Evolutionary conservation across 2,329 filamentous ascomycete species (phyloP).

Genomic region (Penicillium sp.): DNA sequence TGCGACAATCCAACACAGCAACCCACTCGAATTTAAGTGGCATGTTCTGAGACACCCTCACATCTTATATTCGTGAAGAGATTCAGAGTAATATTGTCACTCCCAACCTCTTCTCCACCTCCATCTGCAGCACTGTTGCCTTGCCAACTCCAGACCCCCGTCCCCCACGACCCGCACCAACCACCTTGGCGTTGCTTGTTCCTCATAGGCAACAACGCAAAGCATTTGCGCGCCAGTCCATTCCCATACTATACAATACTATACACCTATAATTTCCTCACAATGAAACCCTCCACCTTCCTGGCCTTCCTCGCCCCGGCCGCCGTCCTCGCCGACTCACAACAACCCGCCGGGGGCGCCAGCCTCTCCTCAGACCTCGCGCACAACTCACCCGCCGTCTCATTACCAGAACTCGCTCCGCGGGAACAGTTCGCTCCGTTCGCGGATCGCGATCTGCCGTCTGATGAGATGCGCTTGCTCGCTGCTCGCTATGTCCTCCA

Average conservation of each 20-base stretch:
- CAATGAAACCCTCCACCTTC: constrained; percentile 21
- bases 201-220: constrained; percentile 9
- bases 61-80: not conserved
- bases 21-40: constrained; percentile 1
- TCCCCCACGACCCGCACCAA: constrained; percentile 21
- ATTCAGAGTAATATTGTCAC: not conserved
- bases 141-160: constrained; percentile 22
- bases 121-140: constrained; percentile 20
- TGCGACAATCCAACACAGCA: constrained; percentile 2
- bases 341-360: constrained; percentile 12
- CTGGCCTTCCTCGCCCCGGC: constrained; percentile 22
- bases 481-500: constrained; percentile 30
- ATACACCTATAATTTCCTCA: not conserved
- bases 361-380: constrained; percentile 14
- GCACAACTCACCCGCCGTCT: constrained; percentile 19
- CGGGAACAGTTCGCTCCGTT: constrained; percentile 6
- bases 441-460: not conserved
- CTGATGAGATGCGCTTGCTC: constrained; percentile 5
- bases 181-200: constrained; percentile 29
- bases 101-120: not conserved
- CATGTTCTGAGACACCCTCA: not conserved
- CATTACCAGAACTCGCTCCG: constrained; percentile 21
- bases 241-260: not conserved
- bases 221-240: constrained; percentile 6
- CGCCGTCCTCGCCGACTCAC: constrained; percentile 19